A percentile compares a stretch with the other conserved stretches of the same genome.
These are phyloP conservation scores for Cystofilobasidium capitatum DNA, from an alignment of 768 basidiomycete genomes.

Conservation along the genomic window DNA sequence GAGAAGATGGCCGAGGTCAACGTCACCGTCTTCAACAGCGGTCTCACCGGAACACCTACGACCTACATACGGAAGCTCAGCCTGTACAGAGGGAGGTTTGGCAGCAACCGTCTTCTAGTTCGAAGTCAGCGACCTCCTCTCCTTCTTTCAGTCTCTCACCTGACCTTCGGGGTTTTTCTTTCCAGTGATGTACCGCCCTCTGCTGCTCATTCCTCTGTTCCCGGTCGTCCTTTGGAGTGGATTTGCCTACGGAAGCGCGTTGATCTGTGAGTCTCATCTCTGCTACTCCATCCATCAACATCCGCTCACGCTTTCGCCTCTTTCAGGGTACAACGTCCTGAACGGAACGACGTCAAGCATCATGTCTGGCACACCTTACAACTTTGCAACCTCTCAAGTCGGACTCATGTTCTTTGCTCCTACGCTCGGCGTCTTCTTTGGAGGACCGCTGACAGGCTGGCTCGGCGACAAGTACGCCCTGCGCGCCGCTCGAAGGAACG, in stretches of 20 bases:
- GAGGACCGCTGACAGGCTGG: background rate
- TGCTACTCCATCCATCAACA: background rate
- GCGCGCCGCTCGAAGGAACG: background rate
- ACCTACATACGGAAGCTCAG: background rate
- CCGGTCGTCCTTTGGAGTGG: slow-evolving; percentile 1
- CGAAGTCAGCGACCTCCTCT: background rate
- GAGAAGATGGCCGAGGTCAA: background rate
- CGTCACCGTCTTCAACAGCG: background rate
- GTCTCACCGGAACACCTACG: background rate
- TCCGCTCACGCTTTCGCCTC: background rate
- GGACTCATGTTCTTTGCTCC: background rate
- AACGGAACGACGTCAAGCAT: background rate
- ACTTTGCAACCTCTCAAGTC: background rate
- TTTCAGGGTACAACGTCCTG: background rate
- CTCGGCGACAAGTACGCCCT: background rate
- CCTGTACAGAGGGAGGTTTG: background rate
- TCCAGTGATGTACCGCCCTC: slow-evolving; percentile 1
- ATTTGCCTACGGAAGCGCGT: background rate
- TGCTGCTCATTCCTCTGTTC: background rate
- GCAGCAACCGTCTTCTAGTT: background rate
- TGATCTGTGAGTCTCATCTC: background rate
- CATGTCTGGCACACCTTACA: background rate
- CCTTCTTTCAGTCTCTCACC: background rate
- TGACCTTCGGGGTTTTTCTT: background rate
- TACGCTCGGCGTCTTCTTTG: background rate